Percentiles rank a stretch among this genome's conserved stretches.
Evolutionary conservation across 495 filamentous ascomycete species (phyloP).

Genomic region (Penicillium ucsense): DNA sequence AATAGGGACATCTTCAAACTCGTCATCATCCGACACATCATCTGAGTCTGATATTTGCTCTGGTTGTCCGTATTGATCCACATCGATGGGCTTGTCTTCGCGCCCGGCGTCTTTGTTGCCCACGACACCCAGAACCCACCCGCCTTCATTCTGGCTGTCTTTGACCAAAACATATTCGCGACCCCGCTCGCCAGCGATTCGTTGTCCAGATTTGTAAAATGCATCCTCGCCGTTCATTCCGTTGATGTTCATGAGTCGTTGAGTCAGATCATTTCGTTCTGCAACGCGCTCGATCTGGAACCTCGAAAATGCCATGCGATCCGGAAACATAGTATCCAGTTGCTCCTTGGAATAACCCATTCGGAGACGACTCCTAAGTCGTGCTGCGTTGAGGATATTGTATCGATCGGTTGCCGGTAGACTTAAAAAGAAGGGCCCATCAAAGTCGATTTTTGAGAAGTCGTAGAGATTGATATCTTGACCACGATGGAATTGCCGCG

Average conservation of each 20-base stretch:
- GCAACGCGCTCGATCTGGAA: slow-evolving; percentile 93
- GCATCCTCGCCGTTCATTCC: slow-evolving; percentile 73
- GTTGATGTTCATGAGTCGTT: slow-evolving; percentile 88
- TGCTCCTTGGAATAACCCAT: slow-evolving; percentile 98
- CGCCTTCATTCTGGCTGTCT: slow-evolving; percentile 88
- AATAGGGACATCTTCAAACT: slow-evolving; percentile 92
- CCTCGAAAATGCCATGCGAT: slow-evolving; percentile 92
- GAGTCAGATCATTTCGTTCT: slow-evolving; percentile 90
- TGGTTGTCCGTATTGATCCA: slow-evolving; percentile 56
- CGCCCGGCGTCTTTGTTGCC: slow-evolving; percentile 68
- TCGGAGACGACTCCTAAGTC: slow-evolving; percentile 72
- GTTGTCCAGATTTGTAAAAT: slow-evolving; percentile 50
- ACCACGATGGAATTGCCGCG: slow-evolving; percentile 78
- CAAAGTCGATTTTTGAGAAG: slow-evolving; percentile 97
- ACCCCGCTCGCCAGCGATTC: slow-evolving; percentile 82
- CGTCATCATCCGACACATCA: slow-evolving; percentile 48
- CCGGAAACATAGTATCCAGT: slow-evolving; percentile 88
- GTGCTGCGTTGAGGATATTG: slow-evolving; percentile 90
- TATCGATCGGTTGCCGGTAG: slow-evolving; percentile 86
- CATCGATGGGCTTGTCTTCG: slow-evolving; percentile 76
- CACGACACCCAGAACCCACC: slow-evolving; percentile 94
- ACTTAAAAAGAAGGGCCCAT: slow-evolving; percentile 84
- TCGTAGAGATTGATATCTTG: slow-evolving; percentile 98
- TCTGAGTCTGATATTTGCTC: slow-evolving; percentile 41
- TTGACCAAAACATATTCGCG: slow-evolving; percentile 94